Conservation (phyloP, 257 asterid species). For the Ajuga chamaepitys region DNA sequence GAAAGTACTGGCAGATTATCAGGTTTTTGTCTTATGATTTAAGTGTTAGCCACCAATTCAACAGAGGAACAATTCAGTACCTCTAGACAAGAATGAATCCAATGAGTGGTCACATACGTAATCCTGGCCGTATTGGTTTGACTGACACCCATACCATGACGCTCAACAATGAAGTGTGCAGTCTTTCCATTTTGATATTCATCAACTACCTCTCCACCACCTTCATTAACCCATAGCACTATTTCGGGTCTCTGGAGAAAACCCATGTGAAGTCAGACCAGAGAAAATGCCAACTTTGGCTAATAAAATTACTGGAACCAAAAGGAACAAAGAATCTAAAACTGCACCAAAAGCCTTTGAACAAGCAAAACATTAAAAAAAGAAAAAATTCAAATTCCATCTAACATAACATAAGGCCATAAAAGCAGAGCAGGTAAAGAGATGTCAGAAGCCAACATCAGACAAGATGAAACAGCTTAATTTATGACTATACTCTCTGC, state of each 20-base stretch:
- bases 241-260: slow-evolving; percentile 74
- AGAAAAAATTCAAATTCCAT: slow-evolving; percentile 3
- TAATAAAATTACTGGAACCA: not conserved
- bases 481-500: not conserved
- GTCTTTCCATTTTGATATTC: slow-evolving; percentile 37
- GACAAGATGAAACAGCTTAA: slow-evolving; percentile 2
- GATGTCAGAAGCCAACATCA: not conserved
- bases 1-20: slow-evolving; percentile 7
- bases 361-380: not conserved
- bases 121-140: slow-evolving; percentile 23
- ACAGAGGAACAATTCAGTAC: slow-evolving; percentile 26
- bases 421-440: slow-evolving; percentile 10
- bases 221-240: slow-evolving; percentile 69
- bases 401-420: slow-evolving; percentile 3
- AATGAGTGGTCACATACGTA: slow-evolving; percentile 71
- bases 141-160: slow-evolving; percentile 56
- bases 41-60: not conserved
- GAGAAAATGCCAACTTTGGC: slow-evolving; percentile 7
- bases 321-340: not conserved
- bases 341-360: not conserved
- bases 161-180: slow-evolving; percentile 64
- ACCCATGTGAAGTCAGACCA: slow-evolving; percentile 10
- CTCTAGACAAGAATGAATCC: slow-evolving; percentile 84
- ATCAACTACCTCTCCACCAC: slow-evolving; percentile 72
- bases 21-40: slow-evolving; percentile 1